Base-by-base conservation (phyloP, 495 filamentous ascomycete genomes). In the Penicillium malachiteum region DNA sequence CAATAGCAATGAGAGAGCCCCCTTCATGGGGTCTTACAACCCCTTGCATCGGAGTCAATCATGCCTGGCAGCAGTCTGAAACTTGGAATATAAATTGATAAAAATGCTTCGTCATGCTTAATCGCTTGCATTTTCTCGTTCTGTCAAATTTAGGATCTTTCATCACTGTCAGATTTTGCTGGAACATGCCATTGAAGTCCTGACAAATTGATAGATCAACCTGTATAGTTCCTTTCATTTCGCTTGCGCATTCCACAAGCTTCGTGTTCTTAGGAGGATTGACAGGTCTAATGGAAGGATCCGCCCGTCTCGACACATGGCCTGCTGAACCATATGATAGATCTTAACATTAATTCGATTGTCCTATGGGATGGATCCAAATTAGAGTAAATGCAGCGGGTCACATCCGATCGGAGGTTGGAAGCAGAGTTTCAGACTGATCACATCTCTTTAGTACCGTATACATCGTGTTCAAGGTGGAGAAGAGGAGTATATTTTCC, bases 21-120 rank as follows among this genome's bases (percentile, higher is more conserved):
- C 64, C 57, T 64, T 60, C 54, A 46, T 45, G 47, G 52, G 31
- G 8, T 42, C 21, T 44, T 21, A 32, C 44, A 37, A 53, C 53
- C 64, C 64, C 64, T 67, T 67, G 64, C 64, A 50, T 64, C 37
- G 39, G 55, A 31, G 48, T 60, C 46, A 50, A 37, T 57, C 63
- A 66, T 66, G 51, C 60, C 56, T 58, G 58, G 58, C 45, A 17
- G 47, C 32, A 26, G 50, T 59, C 54, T 63, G 57, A 63, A 64
- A 61, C 62, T 52, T 52, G 31, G 54, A 57, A 39, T 61, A 63
- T 66, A 66, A 63, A 60, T 31, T 31, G 26, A 46, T 46, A 46
- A 31, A 13, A 65, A 68, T 66, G 57, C 62, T 61, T 66, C 55
- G 34, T 43, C 57, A 55, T 49, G 21, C 21, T 26, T 26, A 26